Evolutionary conservation across 257 asterid genomes (phyloP), one percentile per base, ranked within the genome.

Genomic region (Cordia subcordata): DNA sequence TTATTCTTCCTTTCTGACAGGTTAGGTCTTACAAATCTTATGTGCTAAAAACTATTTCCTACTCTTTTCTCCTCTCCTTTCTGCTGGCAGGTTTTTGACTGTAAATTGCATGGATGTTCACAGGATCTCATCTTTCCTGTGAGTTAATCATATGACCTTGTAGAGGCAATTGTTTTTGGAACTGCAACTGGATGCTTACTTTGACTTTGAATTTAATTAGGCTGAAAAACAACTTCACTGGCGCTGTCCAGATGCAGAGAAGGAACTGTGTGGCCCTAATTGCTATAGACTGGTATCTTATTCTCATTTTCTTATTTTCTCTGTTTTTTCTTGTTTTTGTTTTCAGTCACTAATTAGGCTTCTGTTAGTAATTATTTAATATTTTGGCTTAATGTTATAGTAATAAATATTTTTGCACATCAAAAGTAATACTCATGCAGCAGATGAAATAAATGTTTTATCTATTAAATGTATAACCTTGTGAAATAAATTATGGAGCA

Each of bases 81-180:
- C 15, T n/a, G 39, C 67, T 72, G 66, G 64, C 81, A 93, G 99
- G 96, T 93, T 67, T 93, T 85, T 72, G 99, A 89, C 60, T 93
- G 97, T 75, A 83, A 82, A 83, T 70, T 83, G 49, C 99, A 89
- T 72, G 97, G 99, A 70, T 93, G 97, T 63, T 93, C 99, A 13
- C 96, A 86, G 79, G 96, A 93, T 51, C 90, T 93, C 57, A 75
- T 76, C 62, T 78, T 80, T 68, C 79, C 96, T 69, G 99, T 93
- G 79, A 81, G 91, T 78, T 50, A 51, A 58, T 70, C 57, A 49
- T 71, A 53, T 58, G 59, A 49, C 44, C 44, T 12, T 64, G 38
- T 67, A 44, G 49, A 17, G 58, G 45, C 64, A 55, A 19, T 49
- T 37, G 23, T 68, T 69, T 49, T 75, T 58, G 33, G 61, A 51